These are phyloP conservation scores for Trametes sanguinea DNA, from an alignment of 768 basidiomycete species.

Conservation along the genomic window DNA sequence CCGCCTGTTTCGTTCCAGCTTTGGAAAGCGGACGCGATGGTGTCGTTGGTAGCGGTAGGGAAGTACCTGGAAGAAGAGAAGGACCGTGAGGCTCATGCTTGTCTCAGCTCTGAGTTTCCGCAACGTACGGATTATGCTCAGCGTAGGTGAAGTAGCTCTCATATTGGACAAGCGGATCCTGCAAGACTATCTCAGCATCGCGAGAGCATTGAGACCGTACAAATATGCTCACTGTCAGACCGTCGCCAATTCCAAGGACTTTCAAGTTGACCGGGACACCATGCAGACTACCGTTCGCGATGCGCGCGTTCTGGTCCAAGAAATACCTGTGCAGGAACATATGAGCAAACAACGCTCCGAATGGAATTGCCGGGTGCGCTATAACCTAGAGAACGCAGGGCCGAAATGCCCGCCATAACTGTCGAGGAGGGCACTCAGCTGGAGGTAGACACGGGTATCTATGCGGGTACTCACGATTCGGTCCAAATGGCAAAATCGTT, in stretches of 20 bases:
- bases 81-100: no score
- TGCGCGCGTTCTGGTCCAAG: constrained; percentile 58
- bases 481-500: constrained; percentile 62
- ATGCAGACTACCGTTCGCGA: constrained; percentile 43
- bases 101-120: not conserved
- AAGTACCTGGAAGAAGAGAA: constrained; percentile 41
- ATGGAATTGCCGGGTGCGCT: not conserved
- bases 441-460: not conserved
- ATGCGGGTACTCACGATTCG: constrained; percentile 42
- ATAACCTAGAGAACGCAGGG: constrained; percentile 36
- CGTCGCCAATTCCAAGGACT: constrained; percentile 62
- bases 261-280: constrained; percentile 57
- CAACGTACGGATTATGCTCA: constrained; percentile 43
- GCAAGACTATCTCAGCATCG: not conserved
- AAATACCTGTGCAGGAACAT: constrained; percentile 40
- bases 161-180: constrained; percentile 51
- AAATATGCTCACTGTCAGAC: constrained; percentile 51
- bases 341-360: not conserved
- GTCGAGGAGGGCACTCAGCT: not conserved
- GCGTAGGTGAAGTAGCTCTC: constrained; percentile 60
- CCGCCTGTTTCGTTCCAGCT: constrained; percentile 47
- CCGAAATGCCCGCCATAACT: constrained; percentile 43
- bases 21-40: constrained; percentile 42
- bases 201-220: not conserved
- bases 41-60: constrained; percentile 46